These are phyloP conservation scores for Sporobolomyces phaffii DNA, from an alignment of 768 basidiomycete species.

Conservation along the genomic window DNA sequence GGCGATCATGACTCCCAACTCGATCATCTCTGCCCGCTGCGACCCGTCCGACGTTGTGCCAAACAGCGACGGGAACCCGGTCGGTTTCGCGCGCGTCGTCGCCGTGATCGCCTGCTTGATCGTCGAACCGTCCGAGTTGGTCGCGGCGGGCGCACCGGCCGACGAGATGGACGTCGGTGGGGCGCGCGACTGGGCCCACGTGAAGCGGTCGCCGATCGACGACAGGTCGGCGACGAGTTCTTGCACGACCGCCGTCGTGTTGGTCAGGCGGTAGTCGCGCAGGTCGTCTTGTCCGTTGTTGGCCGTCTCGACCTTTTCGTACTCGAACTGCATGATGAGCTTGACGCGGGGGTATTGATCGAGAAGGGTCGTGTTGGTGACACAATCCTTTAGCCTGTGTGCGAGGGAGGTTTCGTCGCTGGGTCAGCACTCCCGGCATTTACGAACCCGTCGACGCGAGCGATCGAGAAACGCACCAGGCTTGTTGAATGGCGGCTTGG, in stretches of 20 bases:
- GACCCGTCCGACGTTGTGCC: slow-evolving; percentile 29
- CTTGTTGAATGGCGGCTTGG: slow-evolving; percentile 31
- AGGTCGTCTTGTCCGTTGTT: slow-evolving; percentile 29
- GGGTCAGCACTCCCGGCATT: too few species aligned
- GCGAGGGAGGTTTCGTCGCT: too few species aligned
- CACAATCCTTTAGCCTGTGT: slow-evolving; percentile 39
- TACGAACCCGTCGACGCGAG: background rate
- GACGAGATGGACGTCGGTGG: slow-evolving; percentile 34
- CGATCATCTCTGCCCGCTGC: slow-evolving; percentile 28
- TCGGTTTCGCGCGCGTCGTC: slow-evolving; percentile 33
- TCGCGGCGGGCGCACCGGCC: slow-evolving; percentile 28
- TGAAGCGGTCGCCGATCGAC: slow-evolving; percentile 31
- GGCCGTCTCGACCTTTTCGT: slow-evolving; percentile 42
- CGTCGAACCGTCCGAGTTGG: slow-evolving; percentile 32
- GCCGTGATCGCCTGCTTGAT: slow-evolving; percentile 34
- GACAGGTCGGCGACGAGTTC: slow-evolving; percentile 34
- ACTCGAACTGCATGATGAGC: slow-evolving; percentile 45
- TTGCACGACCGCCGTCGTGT: slow-evolving; percentile 36
- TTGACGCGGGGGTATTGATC: slow-evolving; percentile 41
- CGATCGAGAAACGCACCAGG: slow-evolving; percentile 26
- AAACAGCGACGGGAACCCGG: slow-evolving; percentile 36
- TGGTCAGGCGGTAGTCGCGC: slow-evolving; percentile 42
- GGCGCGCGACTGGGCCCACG: slow-evolving; percentile 37
- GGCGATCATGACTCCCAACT: slow-evolving; percentile 28
- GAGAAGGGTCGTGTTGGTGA: slow-evolving; percentile 38